phyloP scores from a whole-genome alignment of 345 rosid genomes.

The Dipteronia sinensis region DNA sequence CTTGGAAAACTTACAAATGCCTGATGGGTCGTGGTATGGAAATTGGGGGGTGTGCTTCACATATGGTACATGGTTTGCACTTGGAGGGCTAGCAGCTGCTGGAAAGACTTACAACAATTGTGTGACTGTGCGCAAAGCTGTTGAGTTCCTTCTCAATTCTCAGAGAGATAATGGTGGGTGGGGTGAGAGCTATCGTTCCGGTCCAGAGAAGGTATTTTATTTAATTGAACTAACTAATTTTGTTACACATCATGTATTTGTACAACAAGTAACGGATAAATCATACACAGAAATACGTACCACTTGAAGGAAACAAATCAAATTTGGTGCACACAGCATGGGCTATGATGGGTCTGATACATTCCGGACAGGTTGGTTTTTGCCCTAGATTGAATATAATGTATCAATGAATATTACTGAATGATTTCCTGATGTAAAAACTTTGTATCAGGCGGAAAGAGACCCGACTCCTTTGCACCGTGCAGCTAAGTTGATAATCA shows the following conservation, averaged over 20 bases:
- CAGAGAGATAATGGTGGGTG: constrained; percentile 52
- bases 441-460: constrained; percentile 44
- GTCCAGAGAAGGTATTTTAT: constrained; percentile 58
- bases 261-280: not conserved
- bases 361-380: constrained; percentile 42
- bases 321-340: constrained; percentile 47
- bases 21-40: constrained; percentile 61
- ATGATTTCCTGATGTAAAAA: not conserved
- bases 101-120: constrained; percentile 46
- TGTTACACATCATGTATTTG: not conserved
- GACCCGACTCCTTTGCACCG: constrained; percentile 62
- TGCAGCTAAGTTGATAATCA: constrained; percentile 63
- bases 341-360: constrained; percentile 49
- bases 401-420: too few relatives aligned
- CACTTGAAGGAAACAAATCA: constrained; percentile 45
- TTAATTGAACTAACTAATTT: not conserved
- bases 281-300: constrained; percentile 32
- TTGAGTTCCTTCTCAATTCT: constrained; percentile 43
- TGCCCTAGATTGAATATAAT: not conserved
- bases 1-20: constrained; percentile 40
- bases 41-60: constrained; percentile 59
- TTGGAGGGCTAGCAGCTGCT: constrained; percentile 46
- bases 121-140: constrained; percentile 38
- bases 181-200: constrained; percentile 63
- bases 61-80: constrained; percentile 53